Percentiles rank a stretch among this genome's conserved stretches.
These are phyloP conservation scores for Penicillium atrosanguineum DNA, from an alignment of 495 filamentous ascomycete genomes.

Conservation along the genomic window DNA sequence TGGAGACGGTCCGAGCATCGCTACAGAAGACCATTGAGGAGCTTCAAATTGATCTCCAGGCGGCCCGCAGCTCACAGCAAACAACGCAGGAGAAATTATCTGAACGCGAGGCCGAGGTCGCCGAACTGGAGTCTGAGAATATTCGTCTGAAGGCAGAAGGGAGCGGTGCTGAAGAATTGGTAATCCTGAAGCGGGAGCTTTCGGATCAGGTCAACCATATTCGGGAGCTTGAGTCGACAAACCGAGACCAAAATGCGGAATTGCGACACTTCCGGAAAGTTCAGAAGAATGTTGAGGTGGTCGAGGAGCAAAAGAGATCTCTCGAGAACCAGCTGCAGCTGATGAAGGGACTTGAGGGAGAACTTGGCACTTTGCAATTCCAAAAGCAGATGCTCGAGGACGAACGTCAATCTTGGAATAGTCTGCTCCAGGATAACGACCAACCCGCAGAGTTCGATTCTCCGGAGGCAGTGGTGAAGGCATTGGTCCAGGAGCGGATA, in stretches of 20 bases:
- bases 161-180: constrained; percentile 78
- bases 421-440: constrained; percentile 72
- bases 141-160: constrained; percentile 77
- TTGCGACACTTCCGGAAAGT: constrained; percentile 74
- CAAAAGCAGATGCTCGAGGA: constrained; percentile 87
- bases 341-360: constrained; percentile 69
- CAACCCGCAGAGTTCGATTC: constrained; percentile 72
- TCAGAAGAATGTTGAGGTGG: constrained; percentile 83
- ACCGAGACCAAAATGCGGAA: constrained; percentile 76
- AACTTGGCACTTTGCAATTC: constrained; percentile 73
- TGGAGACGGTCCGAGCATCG: constrained; percentile 66
- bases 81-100: constrained; percentile 63
- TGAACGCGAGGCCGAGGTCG: constrained; percentile 66
- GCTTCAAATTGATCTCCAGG: constrained; percentile 65
- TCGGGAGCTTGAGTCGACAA: constrained; percentile 73
- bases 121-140: constrained; percentile 75
- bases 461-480: constrained; percentile 83
- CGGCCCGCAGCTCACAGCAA: constrained; percentile 60
- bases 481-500: constrained; percentile 75
- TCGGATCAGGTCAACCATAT: constrained; percentile 89
- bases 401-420: constrained; percentile 80
- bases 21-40: constrained; percentile 68
- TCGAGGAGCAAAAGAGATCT: constrained; percentile 90
- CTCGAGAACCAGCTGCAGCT: constrained; percentile 74
- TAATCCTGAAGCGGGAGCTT: constrained; percentile 80